phyloP scores from a whole-genome alignment of 306 rosid genomes.

The Prunus persica region DNA sequence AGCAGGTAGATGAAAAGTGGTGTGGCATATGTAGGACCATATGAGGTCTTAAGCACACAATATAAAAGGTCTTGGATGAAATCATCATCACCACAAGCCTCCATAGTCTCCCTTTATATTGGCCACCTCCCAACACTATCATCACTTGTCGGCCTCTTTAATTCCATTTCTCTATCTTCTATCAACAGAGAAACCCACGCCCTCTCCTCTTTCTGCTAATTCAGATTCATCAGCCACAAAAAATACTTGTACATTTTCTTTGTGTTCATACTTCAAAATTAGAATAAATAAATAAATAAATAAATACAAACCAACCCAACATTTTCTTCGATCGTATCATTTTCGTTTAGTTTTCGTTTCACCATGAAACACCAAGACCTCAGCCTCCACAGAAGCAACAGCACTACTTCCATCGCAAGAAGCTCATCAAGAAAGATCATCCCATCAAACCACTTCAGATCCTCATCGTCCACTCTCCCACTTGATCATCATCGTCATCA shows the following conservation, averaged over 20 bases:
- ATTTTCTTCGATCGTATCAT: background rate
- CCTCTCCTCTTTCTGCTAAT: background rate
- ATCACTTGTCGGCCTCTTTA: conserved; percentile 70
- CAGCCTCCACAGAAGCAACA: conserved; percentile 47
- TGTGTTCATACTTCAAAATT: background rate
- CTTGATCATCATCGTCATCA: background rate
- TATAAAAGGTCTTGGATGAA: conserved; percentile 30
- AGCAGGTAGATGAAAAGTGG: background rate
- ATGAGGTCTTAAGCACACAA: conserved; percentile 15
- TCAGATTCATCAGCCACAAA: background rate
- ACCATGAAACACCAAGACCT: conserved; percentile 55
- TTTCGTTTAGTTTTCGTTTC: background rate
- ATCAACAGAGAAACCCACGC: background rate
- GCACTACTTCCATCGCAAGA: conserved; percentile 28
- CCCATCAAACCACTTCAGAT: conserved; percentile 32
- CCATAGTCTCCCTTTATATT: conserved; percentile 69
- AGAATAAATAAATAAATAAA: background rate
- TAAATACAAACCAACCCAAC: background rate
- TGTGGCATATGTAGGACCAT: conserved; percentile 23
- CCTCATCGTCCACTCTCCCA: conserved; percentile 11
- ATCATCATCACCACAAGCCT: conserved; percentile 61
- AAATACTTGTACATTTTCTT: background rate
- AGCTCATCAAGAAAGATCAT: conserved; percentile 39
- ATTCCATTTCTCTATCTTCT: background rate
- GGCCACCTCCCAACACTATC: conserved; percentile 53